Evolutionary conservation across 2,329 filamentous ascomycete genomes (phyloP), one percentile per base, ranked within the genome.

Genomic region (Fusarium sp.): DNA sequence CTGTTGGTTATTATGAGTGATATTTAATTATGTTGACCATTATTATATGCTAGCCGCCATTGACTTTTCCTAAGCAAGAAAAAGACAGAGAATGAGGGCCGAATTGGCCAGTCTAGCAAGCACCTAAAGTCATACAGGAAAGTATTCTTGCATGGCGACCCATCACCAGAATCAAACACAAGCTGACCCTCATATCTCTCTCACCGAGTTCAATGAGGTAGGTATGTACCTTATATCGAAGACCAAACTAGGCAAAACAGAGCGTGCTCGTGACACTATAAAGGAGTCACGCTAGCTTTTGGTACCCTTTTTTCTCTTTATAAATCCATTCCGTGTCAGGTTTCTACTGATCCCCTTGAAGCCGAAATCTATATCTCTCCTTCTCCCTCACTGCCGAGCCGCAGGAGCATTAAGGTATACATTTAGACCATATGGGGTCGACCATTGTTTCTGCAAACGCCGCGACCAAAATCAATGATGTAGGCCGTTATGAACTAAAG

Each of bases 391-490:
- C 70, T 74, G 71, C 71, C 52, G 49, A 49, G 46, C 50, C 66
- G 64, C 74, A 74, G 71, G 70, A 75, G 72, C 64, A 76, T 76
- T 76, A 76, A 71, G 73, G 71, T 70, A 60, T 75, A 76, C 64
- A 74, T 61, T 60, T 70, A 55, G 67, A 67, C 74, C 73, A 32
- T 42, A 57, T 30, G 57, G 58, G 71, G 73, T 56, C 23, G 23
- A 23, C 23, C 67, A 67, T 65, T 73, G 61, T 66, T 58, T 69
- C 64, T 73, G 69, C 58, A 60, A 72, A 76, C 74, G 73, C 74
- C 74, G 63, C 60, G 59, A 46, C 74, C 67, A 58, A 52, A 23
- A 55, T 59, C 60, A 38, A 61, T 59, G 61, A 63, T 67, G 49
- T 64, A 57, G 63, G 71, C 71, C 67, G 62, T 73, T 57, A 64